Percentiles rank a stretch among this genome's conserved stretches.
Conservation (phyloP, 108 stramenopile species). For the Skeletonema menzelii region DNA sequence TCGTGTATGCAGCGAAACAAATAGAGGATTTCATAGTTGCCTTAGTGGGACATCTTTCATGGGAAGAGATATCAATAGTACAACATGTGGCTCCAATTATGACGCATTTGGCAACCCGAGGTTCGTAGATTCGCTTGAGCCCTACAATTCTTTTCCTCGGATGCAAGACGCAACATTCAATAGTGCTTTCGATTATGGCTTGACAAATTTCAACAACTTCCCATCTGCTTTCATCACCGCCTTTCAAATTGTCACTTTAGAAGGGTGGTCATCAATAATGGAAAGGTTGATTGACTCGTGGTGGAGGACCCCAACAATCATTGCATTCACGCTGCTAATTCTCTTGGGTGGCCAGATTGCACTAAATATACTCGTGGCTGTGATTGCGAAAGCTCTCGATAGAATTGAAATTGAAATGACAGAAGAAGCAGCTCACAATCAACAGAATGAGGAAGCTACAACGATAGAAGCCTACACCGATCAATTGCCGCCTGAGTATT, state of each 20-base stretch:
- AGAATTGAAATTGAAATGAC: constrained; percentile 34
- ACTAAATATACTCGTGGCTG: constrained; percentile 76
- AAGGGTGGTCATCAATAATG: constrained; percentile 74
- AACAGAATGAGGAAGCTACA: not conserved
- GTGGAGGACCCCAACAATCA: constrained; percentile 12
- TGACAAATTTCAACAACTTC: constrained; percentile 65
- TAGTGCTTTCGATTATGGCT: constrained; percentile 55
- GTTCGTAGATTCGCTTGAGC: constrained; percentile 28
- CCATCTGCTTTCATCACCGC: constrained; percentile 53
- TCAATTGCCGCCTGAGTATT: not conserved
- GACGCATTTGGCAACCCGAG: constrained; percentile 41
- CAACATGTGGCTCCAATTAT: constrained; percentile 51
- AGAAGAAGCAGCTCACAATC: constrained; percentile 29
- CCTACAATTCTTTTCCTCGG: constrained; percentile 29
- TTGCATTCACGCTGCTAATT: constrained; percentile 58
- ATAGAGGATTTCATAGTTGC: constrained; percentile 23
- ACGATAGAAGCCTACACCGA: not conserved
- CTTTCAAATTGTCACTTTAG: constrained; percentile 74
- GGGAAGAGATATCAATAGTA: not conserved
- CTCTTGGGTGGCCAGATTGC: constrained; percentile 64
- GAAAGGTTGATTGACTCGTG: constrained; percentile 50
- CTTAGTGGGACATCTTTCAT: not conserved
- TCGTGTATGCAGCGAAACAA: constrained; percentile 27
- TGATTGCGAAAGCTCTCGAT: constrained; percentile 50
- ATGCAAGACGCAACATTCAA: constrained; percentile 30